These are phyloP conservation scores for Ambrosiella beaveri DNA, from an alignment of 2,329 filamentous ascomycete species.

Conservation along the genomic window DNA sequence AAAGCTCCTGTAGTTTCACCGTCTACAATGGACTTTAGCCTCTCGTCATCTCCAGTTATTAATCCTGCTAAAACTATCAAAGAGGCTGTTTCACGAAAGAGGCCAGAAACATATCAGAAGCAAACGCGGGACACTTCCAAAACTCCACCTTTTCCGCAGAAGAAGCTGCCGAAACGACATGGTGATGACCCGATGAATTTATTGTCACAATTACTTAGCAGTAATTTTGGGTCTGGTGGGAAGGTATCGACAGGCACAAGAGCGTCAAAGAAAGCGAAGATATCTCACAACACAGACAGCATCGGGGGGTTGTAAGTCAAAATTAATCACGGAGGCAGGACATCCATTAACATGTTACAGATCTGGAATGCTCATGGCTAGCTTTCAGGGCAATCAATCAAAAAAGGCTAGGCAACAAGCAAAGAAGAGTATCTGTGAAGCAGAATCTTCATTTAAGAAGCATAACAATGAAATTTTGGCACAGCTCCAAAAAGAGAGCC, in stretches of 20 bases:
- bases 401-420: slow-evolving; percentile 3
- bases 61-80: not conserved
- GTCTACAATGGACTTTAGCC: not conserved
- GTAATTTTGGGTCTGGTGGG: not conserved
- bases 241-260: not conserved
- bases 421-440: not conserved
- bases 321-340: not conserved
- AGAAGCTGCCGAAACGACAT: no score
- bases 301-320: slow-evolving; percentile 4
- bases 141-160: not conserved
- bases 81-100: not conserved
- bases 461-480: slow-evolving; percentile 3
- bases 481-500: slow-evolving; percentile 5
- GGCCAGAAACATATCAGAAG: not conserved
- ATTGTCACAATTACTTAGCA: not conserved
- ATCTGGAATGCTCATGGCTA: slow-evolving; percentile 3
- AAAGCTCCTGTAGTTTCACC: not conserved
- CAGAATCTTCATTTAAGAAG: slow-evolving; percentile 4
- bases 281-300: not conserved
- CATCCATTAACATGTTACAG: not conserved
- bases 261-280: slow-evolving; percentile 7
- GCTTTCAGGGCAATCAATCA: slow-evolving; percentile 5
- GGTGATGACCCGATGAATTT: not conserved
- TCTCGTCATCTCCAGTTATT: not conserved
- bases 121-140: not conserved